Evolutionary conservation across 179 eudicot species (phyloP), one percentile per base, ranked within the genome.

Genomic region (Nepenthes alata): DNA sequence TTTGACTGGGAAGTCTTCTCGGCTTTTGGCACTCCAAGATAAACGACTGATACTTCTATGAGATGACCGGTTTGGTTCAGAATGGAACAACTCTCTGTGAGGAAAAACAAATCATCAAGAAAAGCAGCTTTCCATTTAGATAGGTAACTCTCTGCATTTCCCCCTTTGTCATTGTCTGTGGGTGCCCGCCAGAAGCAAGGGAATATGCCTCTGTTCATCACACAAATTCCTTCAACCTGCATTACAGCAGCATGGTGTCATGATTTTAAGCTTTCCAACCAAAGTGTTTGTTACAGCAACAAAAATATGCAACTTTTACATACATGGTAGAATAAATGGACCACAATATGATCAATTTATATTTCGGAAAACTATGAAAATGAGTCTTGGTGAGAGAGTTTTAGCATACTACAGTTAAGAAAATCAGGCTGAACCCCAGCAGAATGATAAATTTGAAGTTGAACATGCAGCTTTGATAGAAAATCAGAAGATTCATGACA

Each of bases 151-250:
- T 70, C 49, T 34, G 61, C 74, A 45, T 70, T 74, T 50, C 98
- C 98, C 11, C 96, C 98, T 67, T 93, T 93, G 78, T 93, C 98
- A 70, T 93, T 93, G 74, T 89, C 98, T 14, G 85, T 93, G 13
- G 98, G 96, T 70, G 96, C 98, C 67, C 98, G 79, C 98, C 98
- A 93, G 66, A 89, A 84, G 85, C 95, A 86, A 60, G 98, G 98
- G 52, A 74, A 39, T 62, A 89, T 73, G 58, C 96, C 95, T 63
- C 70, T 77, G 63, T 73, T 71, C 90, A 89, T 85, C 63, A 85
- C 81, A 9, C 58, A 59, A 72, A 74, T 64, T 70, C 93, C 96
- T 66, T 74, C 63, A 41, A 93, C 93, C 98, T 89, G 74, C 60
- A 10, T 9, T 25, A 55, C 11, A 55, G 6, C 5, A 11, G 15